phyloP scores from a whole-genome alignment of 352 stramenopile genomes.

The Globisporangium solare region DNA sequence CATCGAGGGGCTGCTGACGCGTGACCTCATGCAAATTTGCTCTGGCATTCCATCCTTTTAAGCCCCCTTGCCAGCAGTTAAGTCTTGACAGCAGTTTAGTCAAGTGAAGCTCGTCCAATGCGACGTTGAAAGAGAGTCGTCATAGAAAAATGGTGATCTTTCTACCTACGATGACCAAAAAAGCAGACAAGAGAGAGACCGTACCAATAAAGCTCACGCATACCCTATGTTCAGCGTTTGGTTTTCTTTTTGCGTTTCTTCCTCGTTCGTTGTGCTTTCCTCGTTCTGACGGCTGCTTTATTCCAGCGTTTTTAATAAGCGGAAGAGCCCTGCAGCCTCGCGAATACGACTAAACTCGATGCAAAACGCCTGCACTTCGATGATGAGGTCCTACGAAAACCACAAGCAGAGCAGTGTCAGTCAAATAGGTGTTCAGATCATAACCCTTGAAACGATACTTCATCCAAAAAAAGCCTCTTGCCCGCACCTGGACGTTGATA shows the following conservation, averaged over 20 bases:
- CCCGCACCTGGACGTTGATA: constrained; percentile 94
- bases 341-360: constrained; percentile 98
- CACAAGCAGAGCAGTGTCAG: constrained; percentile 8
- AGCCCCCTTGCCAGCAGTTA: neutral
- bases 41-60: constrained; percentile 70
- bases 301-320: constrained; percentile 95
- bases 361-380: constrained; percentile 99
- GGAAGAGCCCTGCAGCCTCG: constrained; percentile 95
- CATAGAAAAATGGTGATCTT: neutral
- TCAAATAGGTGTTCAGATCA: constrained; percentile 15
- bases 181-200: neutral
- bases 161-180: neutral
- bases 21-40: constrained; percentile 79
- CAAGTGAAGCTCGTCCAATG: neutral
- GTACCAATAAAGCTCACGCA: constrained; percentile 3
- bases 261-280: constrained; percentile 21
- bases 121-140: neutral
- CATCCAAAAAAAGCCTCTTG: neutral
- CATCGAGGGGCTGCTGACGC: constrained; percentile 73
- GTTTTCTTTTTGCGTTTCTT: constrained; percentile 4
- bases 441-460: neutral
- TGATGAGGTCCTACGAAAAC: constrained; percentile 91
- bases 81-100: too few species aligned
- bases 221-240: neutral
- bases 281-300: constrained; percentile 36